Conservation (phyloP, 2,329 filamentous ascomycete species). For the Beauveria sp. region DNA sequence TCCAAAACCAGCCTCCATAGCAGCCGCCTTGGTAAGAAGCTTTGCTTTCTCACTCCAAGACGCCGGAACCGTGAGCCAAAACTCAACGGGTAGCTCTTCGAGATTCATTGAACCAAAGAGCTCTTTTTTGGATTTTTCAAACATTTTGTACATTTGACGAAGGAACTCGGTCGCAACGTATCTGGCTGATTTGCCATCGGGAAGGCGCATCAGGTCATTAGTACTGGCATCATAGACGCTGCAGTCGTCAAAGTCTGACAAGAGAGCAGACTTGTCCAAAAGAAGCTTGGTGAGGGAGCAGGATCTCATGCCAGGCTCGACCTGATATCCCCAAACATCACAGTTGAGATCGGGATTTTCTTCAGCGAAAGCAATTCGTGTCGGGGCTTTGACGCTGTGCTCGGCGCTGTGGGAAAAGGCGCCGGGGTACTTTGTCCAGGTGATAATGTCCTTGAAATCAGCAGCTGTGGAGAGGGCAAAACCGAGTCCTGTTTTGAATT, state of each 20-base stretch:
- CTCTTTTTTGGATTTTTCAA: background rate
- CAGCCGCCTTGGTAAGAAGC: constrained; percentile 9
- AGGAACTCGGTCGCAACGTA: background rate
- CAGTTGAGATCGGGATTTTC: constrained; percentile 13
- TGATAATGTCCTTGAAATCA: constrained; percentile 14
- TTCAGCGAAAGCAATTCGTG: constrained; percentile 11
- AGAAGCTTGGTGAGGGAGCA: background rate
- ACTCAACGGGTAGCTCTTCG: constrained; percentile 4
- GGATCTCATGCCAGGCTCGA: background rate
- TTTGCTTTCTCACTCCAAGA: constrained; percentile 13
- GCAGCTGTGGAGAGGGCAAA: constrained; percentile 15
- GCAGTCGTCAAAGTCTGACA: background rate
- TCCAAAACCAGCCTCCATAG: background rate
- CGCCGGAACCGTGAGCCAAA: constrained; percentile 14
- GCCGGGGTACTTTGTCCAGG: constrained; percentile 16
- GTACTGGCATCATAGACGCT: background rate
- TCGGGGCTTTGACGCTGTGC: constrained; percentile 16
- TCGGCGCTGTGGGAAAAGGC: constrained; percentile 12
- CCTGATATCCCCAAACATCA: background rate
- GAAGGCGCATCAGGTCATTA: background rate
- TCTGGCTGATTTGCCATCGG: background rate
- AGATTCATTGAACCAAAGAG: background rate
- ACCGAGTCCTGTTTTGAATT: constrained; percentile 4
- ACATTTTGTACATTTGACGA: background rate
- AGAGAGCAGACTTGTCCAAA: background rate